phyloP scores from a whole-genome alignment of 257 asterid genomes.

The Plectranthus barbatus region DNA sequence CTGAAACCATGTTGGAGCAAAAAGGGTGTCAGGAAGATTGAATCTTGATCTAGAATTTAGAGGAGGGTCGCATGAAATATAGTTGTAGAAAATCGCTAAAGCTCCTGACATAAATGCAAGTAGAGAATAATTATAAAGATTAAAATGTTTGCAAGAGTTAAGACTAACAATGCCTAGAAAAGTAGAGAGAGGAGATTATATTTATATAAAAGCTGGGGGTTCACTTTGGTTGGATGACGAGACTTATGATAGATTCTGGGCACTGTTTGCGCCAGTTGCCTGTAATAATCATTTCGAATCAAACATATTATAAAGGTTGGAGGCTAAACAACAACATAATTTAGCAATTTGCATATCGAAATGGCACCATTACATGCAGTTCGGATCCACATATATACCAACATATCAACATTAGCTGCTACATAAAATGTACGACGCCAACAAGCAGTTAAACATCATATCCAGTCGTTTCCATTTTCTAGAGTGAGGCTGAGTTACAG shows the following conservation, averaged over 20 bases:
- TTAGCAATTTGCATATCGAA: not conserved
- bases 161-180: slow-evolving; percentile 42
- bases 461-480: not conserved
- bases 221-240: too few relatives aligned
- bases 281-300: too few relatives aligned
- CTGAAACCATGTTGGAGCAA: slow-evolving; percentile 66
- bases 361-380: not conserved
- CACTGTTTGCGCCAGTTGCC: too few relatives aligned
- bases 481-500: slow-evolving; percentile 26
- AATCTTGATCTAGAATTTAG: slow-evolving; percentile 12
- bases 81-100: too few relatives aligned
- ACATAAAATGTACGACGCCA: slow-evolving; percentile 18
- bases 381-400: not conserved
- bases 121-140: not conserved
- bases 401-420: slow-evolving; percentile 13
- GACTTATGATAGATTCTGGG: too few relatives aligned
- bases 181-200: slow-evolving; percentile 37
- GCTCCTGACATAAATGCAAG: slow-evolving; percentile 16
- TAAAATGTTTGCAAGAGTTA: not conserved
- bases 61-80: not conserved
- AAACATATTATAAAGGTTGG: too few relatives aligned
- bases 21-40: not conserved
- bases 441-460: slow-evolving; percentile 10
- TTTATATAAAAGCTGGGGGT: too few relatives aligned
- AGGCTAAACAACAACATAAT: too few relatives aligned